These are phyloP conservation scores for Penicillium nucicola DNA, from an alignment of 495 filamentous ascomycete genomes.

Conservation along the genomic window DNA sequence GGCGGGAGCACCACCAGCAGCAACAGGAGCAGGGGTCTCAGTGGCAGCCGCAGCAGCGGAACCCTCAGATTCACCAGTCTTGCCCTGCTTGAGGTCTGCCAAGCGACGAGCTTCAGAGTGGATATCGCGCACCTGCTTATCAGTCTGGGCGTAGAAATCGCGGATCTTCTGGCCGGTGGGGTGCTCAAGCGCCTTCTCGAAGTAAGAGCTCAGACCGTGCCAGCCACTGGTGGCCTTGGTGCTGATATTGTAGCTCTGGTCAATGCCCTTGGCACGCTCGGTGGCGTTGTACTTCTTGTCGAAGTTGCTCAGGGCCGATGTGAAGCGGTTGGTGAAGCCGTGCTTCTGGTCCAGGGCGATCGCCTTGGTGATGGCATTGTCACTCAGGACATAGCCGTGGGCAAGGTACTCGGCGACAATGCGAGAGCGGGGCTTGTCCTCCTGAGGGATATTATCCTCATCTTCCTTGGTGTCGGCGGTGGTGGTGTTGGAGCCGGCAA, in stretches of 20 bases:
- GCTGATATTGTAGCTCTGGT: constrained; percentile 71
- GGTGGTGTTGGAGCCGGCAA: constrained; percentile 52
- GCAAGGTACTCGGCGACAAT: constrained; percentile 95
- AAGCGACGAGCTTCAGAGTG: constrained; percentile 84
- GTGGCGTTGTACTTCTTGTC: constrained; percentile 79
- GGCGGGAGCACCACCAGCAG: constrained; percentile 7
- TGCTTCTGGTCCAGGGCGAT: constrained; percentile 90
- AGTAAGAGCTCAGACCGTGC: constrained; percentile 73
- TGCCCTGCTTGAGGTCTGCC: constrained; percentile 79
- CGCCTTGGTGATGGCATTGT: constrained; percentile 77
- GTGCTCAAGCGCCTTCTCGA: constrained; percentile 83
- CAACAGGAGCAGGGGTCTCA: no score
- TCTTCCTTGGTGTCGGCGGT: constrained; percentile 52
- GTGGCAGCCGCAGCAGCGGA: constrained; percentile 11
- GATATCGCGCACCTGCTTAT: constrained; percentile 88
- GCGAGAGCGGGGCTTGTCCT: constrained; percentile 90
- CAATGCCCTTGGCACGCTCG: constrained; percentile 71
- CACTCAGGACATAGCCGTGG: constrained; percentile 85
- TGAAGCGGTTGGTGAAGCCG: constrained; percentile 76
- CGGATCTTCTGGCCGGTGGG: constrained; percentile 83
- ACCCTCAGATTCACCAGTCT: constrained; percentile 44
- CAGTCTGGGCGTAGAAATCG: constrained; percentile 75
- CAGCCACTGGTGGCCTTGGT: constrained; percentile 62
- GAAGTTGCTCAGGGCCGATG: constrained; percentile 65
- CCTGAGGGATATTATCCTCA: constrained; percentile 72